phyloP scores from a whole-genome alignment of 345 rosid species.

The Gossypium mustelinum region DNA sequence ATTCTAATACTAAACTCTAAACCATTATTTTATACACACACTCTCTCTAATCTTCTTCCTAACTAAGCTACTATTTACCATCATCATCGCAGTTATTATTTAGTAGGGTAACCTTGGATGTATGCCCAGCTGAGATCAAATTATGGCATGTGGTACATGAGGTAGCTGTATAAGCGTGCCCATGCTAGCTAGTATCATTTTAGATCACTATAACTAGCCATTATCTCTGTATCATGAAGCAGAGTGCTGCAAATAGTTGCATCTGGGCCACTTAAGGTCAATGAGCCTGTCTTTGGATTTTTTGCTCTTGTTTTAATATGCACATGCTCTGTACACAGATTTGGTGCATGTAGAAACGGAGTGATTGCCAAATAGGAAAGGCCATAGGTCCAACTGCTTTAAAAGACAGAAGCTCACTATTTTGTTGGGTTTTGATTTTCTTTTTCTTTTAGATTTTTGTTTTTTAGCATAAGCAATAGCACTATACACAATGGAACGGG shows the following conservation, averaged over 20 bases:
- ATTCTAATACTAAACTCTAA: constrained; percentile 31
- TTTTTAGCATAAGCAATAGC: background rate
- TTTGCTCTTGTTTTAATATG: background rate
- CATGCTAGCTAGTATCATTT: background rate
- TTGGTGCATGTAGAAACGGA: constrained; percentile 7
- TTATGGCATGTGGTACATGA: background rate
- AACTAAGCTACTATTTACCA: constrained; percentile 10
- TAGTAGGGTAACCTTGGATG: constrained; percentile 11
- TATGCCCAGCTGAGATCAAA: constrained; percentile 14
- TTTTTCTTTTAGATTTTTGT: background rate
- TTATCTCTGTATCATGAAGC: background rate
- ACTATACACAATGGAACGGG: background rate
- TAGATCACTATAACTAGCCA: background rate
- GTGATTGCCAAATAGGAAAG: background rate
- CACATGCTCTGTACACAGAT: background rate
- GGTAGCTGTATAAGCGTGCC: background rate
- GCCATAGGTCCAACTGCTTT: constrained; percentile 7
- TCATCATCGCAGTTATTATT: constrained; percentile 18
- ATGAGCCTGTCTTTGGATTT: background rate
- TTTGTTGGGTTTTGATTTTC: constrained; percentile 2
- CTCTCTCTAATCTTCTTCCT: background rate
- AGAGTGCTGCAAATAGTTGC: constrained; percentile 7
- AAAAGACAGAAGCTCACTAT: constrained; percentile 10
- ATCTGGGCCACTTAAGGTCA: constrained; percentile 4
- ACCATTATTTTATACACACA: constrained; percentile 6